Evolutionary conservation across 768 basidiomycete species (phyloP).

Genomic region (Auriscalpium microsporum): DNA sequence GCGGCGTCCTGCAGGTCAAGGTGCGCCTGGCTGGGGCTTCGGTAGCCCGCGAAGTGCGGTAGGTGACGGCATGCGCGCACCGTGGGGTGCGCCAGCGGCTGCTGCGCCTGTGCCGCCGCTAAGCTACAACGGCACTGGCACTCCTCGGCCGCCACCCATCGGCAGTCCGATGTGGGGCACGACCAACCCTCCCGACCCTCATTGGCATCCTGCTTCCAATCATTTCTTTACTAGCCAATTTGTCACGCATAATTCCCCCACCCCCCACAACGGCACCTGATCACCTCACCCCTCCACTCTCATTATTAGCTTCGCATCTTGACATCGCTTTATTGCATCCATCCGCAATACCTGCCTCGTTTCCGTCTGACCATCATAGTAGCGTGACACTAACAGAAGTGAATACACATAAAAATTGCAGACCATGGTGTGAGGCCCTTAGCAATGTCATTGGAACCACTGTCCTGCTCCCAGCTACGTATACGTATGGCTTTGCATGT

Average conservation of each 20-base stretch:
- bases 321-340: conserved; percentile 16
- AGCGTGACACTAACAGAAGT: not conserved
- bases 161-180: conserved; percentile 13
- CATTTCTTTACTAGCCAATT: conserved; percentile 42
- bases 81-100: conserved; percentile 4
- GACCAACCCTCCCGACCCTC: conserved; percentile 22
- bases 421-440: no score
- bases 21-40: not conserved
- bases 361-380: conserved; percentile 1
- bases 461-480: no score
- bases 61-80: conserved; percentile 1
- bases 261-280: conserved; percentile 29
- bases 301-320: conserved; percentile 15
- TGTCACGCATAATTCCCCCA: conserved; percentile 42
- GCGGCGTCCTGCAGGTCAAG: conserved; percentile 21
- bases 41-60: not conserved
- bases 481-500: no score
- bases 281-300: conserved; percentile 5
- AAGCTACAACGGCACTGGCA: conserved; percentile 6
- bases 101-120: conserved; percentile 12
- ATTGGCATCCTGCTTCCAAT: conserved; percentile 41
- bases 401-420: not conserved
- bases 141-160: conserved; percentile 15
- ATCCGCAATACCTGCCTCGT: conserved; percentile 21
- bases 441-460: no score